Evolutionary conservation across 768 basidiomycete genomes (phyloP), one percentile per base, ranked within the genome.

Genomic region (Auriscalpium vulgare): DNA sequence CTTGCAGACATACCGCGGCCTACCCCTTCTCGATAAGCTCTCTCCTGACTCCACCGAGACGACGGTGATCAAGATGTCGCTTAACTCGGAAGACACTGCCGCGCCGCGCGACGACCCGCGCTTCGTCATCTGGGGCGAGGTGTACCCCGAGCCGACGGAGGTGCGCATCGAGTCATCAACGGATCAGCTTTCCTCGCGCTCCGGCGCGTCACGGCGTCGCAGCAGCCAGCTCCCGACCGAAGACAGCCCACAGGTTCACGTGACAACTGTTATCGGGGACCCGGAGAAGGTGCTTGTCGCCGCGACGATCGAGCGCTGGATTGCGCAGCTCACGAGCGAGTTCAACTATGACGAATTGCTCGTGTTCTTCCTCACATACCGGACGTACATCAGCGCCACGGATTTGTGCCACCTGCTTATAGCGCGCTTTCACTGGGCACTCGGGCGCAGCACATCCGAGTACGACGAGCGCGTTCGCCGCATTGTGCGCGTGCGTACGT

Each of bases 281-380:
- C 71, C 69, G 36, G 72, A 74, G 62, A 78, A 66, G 60, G 74
- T 90, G 23, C 74, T 95, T n/a, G 74, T 95, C 13, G 93, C 91
- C 0, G 92, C 92, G 4, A 93, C 91, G 3, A 91, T 95, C 63
- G 93, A 95, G 68, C 85, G 93, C 0, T 92, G 91, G 90, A 85
- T 97, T 54, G 91, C 90, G 1, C 91, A 95, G 65, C 73, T 95
- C 50, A 95, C 94, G 35, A 88, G 85, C 63, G 85, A 88, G 63
- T 74, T 93, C 63, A 84, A 88, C 68, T 89, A 91, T 56, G 91
- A 93, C 67, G 89, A 93, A 62, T 76, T 94, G 34, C 78, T 92
- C 55, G 84, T 89, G 63, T 95, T 95, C 68, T 92, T 97, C 78
- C 78, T 95, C 67, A 94, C 92, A 2, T 97, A 93, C 66, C 84